phyloP scores from a whole-genome alignment of 2,329 filamentous ascomycete species.

The Diaporthe longicolla region DNA sequence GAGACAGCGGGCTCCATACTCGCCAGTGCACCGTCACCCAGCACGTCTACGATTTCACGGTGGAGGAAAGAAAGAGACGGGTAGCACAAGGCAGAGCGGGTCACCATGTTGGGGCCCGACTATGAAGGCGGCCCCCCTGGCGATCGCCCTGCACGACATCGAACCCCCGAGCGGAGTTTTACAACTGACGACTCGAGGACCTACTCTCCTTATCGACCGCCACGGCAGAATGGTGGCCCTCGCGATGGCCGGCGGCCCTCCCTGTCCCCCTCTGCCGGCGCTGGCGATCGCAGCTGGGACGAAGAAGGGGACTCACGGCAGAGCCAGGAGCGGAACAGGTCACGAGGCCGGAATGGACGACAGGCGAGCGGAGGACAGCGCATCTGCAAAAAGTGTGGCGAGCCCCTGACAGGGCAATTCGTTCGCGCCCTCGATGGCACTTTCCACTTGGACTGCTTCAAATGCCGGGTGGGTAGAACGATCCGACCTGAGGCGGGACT shows the following conservation, averaged over 20 bases:
- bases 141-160: conserved; percentile 54
- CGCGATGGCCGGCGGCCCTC: conserved; percentile 42
- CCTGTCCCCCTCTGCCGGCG: conserved; percentile 40
- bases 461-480: conserved; percentile 81
- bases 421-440: conserved; percentile 94
- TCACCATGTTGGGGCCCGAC: conserved; percentile 60
- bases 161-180: conserved; percentile 43
- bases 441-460: conserved; percentile 98
- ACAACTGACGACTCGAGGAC: conserved; percentile 44
- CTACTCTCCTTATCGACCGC: conserved; percentile 48
- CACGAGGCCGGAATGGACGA: conserved; percentile 67
- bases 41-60: conserved; percentile 17
- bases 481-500: conserved; percentile 8
- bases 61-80: conserved; percentile 40
- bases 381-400: conserved; percentile 88
- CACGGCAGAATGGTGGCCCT: conserved; percentile 45
- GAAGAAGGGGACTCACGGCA: conserved; percentile 55
- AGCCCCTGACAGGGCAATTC: conserved; percentile 92
- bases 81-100: conserved; percentile 40
- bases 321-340: conserved; percentile 71
- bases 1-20: conserved; percentile 34
- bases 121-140: conserved; percentile 59
- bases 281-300: conserved; percentile 41
- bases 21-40: conserved; percentile 8
- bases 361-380: conserved; percentile 73